These are phyloP conservation scores for Striga asiatica DNA, from an alignment of 257 asterid genomes.

Conservation along the genomic window DNA sequence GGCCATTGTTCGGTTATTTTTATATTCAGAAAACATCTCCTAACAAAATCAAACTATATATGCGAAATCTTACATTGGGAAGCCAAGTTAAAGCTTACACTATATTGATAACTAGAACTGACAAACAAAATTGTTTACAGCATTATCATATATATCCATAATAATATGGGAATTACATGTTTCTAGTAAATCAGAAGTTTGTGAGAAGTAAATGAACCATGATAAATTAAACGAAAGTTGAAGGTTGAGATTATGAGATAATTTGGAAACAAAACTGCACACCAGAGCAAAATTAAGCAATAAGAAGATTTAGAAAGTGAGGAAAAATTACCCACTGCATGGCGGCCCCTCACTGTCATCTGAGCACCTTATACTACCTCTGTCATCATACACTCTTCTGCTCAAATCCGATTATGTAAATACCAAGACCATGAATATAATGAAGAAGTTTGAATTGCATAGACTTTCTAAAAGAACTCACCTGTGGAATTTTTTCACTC, in stretches of 20 bases:
- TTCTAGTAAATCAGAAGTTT: background rate
- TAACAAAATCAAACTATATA: background rate
- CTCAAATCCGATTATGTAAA: conserved; percentile 17
- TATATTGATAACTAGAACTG: background rate
- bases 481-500: conserved; percentile 60
- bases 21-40: background rate
- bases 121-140: background rate
- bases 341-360: conserved; percentile 78
- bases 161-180: background rate
- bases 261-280: background rate
- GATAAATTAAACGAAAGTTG: background rate
- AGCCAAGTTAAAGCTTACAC: background rate
- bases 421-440: conserved; percentile 12
- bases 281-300: background rate
- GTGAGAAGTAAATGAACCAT: background rate
- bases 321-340: conserved; percentile 60
- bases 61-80: background rate
- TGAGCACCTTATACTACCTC: conserved; percentile 72
- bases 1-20: background rate
- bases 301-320: background rate
- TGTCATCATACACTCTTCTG: conserved; percentile 75
- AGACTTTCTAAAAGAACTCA: conserved; percentile 19
- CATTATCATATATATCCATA: background rate
- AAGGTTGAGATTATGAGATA: conserved; percentile 10
- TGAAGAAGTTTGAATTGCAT: conserved; percentile 13